A percentile compares a stretch with the other conserved stretches of the same genome.
These are phyloP conservation scores for Cryphonectria radicalis DNA, from an alignment of 2,329 filamentous ascomycete species.

Conservation along the genomic window DNA sequence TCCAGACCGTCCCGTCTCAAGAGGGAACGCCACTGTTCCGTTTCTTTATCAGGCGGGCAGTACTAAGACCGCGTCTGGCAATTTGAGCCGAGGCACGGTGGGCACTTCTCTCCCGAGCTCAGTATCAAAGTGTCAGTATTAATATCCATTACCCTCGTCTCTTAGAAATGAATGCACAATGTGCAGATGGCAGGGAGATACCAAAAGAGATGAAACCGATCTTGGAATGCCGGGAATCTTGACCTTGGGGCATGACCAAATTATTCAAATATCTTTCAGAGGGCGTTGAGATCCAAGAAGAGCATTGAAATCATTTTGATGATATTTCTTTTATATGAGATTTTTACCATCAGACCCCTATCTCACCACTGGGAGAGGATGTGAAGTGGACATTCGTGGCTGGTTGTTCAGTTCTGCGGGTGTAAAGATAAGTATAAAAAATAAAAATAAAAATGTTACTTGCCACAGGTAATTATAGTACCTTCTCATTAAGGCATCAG, in stretches of 20 bases:
- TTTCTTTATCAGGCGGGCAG: constrained; percentile 2
- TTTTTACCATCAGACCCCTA: no score
- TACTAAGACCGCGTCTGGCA: constrained; percentile 2
- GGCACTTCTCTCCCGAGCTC: not conserved
- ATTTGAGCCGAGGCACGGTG: not conserved
- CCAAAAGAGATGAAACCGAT: not conserved
- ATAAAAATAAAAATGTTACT: no score
- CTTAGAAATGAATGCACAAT: not conserved
- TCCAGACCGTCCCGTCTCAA: not conserved
- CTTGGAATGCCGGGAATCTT: not conserved
- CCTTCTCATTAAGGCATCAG: no score
- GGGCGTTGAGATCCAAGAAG: not conserved
- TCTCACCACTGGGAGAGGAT: no score
- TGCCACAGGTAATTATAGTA: no score
- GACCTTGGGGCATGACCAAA: not conserved
- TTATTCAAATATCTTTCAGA: not conserved
- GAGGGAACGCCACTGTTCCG: not conserved
- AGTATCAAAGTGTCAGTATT: not conserved
- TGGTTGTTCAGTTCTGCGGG: no score
- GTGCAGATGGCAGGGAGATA: not conserved
- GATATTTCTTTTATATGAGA: not conserved
- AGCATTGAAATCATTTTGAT: no score
- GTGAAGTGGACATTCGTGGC: no score
- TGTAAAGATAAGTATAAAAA: no score
- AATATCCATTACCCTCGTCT: constrained; percentile 1